phyloP scores from a whole-genome alignment of 2,329 filamentous ascomycete genomes.

The Dactylellina cionopaga region DNA sequence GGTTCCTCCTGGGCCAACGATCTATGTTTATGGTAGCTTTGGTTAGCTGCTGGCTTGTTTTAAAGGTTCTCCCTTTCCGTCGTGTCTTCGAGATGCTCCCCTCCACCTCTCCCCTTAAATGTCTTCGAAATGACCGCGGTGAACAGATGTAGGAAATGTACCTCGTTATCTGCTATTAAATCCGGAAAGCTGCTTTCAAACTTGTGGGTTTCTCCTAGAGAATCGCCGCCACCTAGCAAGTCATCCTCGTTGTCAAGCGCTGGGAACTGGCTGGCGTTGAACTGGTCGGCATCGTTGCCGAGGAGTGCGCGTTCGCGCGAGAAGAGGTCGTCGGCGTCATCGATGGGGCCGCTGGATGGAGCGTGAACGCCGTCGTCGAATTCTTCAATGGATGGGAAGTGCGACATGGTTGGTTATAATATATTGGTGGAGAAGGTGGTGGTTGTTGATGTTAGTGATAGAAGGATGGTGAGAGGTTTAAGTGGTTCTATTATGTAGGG shows the following conservation, averaged over 20 bases:
- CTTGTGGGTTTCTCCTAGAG: constrained; percentile 61
- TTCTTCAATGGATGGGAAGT: constrained; percentile 82
- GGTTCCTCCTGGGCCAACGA: constrained; percentile 77
- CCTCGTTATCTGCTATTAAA: constrained; percentile 68
- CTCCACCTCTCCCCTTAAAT: not conserved
- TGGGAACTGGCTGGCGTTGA: constrained; percentile 66
- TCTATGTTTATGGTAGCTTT: constrained; percentile 62
- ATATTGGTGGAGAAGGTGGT: not conserved
- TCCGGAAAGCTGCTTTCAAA: constrained; percentile 95
- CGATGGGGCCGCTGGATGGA: constrained; percentile 64
- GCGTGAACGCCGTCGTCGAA: constrained; percentile 69
- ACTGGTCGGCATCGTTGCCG: constrained; percentile 92
- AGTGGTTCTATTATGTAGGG: not conserved
- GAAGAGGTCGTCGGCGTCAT: constrained; percentile 80
- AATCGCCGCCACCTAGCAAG: constrained; percentile 73
- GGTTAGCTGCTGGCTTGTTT: constrained; percentile 1
- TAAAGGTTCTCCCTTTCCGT: not conserved
- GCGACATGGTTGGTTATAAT: constrained; percentile 69
- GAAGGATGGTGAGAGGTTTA: constrained; percentile 13
- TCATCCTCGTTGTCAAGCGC: constrained; percentile 70
- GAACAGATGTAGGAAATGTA: not conserved
- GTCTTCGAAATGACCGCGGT: not conserved
- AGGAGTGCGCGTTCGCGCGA: constrained; percentile 88
- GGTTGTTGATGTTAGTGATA: not conserved
- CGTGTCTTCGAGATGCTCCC: not conserved